phyloP scores from a whole-genome alignment of 345 rosid genomes.

The Nephelium lappaceum region DNA sequence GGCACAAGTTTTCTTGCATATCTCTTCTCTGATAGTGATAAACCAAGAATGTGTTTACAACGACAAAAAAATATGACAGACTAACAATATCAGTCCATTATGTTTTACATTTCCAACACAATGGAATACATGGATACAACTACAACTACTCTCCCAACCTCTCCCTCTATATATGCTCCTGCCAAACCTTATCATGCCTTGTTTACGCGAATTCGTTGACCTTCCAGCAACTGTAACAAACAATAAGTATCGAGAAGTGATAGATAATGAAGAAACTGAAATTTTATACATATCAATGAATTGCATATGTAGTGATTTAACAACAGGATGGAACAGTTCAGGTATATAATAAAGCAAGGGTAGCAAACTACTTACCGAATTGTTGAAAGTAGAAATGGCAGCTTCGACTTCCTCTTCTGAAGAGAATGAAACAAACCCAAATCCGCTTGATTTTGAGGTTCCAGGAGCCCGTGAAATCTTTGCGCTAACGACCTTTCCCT shows the following conservation, averaged over 20 bases:
- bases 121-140: constrained; percentile 5
- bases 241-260: background rate
- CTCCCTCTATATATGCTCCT: background rate
- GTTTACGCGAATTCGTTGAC: constrained; percentile 81
- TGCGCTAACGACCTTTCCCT: constrained; percentile 76
- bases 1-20: background rate
- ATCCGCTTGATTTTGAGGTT: constrained; percentile 81
- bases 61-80: background rate
- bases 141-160: constrained; percentile 4
- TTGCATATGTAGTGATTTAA: background rate
- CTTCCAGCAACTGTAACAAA: constrained; percentile 69
- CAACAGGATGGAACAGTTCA: background rate
- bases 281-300: background rate
- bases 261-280: background rate
- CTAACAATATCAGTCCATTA: background rate
- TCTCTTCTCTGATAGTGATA: background rate
- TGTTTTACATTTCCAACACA: constrained; percentile 12
- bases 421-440: constrained; percentile 85
- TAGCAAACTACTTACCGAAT: constrained; percentile 58
- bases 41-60: background rate
- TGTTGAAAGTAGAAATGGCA: constrained; percentile 70
- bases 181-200: constrained; percentile 47
- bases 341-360: background rate
- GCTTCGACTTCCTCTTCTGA: constrained; percentile 77
- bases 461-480: constrained; percentile 84